Evolutionary conservation across 805 yeast species (phyloP), one percentile per base, ranked within the genome.

Genomic region (Kockiozyma suomiensis): DNA sequence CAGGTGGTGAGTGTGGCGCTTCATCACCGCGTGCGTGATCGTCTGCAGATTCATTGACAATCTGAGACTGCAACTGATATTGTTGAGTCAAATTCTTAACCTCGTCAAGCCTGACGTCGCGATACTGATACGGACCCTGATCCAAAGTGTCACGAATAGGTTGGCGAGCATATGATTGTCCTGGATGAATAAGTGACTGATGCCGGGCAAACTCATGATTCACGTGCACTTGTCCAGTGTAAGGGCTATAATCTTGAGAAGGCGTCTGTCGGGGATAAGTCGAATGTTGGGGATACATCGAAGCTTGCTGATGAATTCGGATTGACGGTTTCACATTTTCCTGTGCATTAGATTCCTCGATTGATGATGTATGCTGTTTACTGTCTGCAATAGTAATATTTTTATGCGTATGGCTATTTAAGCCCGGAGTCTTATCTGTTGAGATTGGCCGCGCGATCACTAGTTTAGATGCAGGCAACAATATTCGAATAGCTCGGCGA

Each of bases 21-120:
- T 13, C 50, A 46, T 10, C 35, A 30, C 17, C 21, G 4, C 8
- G 25, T 13, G 26, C 30, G 1, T 21, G 33, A 33, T 8, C 19
- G n/a, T 25, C 49, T 15, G 25, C 49, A 45, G 15, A 5, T 45
- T 45, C 17, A 8, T 13, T 6, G 26, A 21, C n/a, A 8, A 3
- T 5, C 35, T 45, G 49, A 15, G 33, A 19, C n/a, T 25, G 2
- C 4, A 25, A 17, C 17, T 45, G 35, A 12, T 45, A 35, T 35
- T 25, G 33, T 6, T 32, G 49, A 4, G 33, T 26, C 30, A 19
- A n/a, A 13, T 17, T 2, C 33, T 47, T 47, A 3, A 41, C 26
- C 28, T 47, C 51, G 3, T 32, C 51, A 13, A 32, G 38, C 21
- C 40, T 28, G 38, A 47, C 33, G 19, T 47, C 51, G 26, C 51